A percentile compares a stretch with the other conserved stretches of the same genome.
These are phyloP conservation scores for Cordyceps militaris DNA, from an alignment of 2,329 filamentous ascomycete species.

Conservation along the genomic window DNA sequence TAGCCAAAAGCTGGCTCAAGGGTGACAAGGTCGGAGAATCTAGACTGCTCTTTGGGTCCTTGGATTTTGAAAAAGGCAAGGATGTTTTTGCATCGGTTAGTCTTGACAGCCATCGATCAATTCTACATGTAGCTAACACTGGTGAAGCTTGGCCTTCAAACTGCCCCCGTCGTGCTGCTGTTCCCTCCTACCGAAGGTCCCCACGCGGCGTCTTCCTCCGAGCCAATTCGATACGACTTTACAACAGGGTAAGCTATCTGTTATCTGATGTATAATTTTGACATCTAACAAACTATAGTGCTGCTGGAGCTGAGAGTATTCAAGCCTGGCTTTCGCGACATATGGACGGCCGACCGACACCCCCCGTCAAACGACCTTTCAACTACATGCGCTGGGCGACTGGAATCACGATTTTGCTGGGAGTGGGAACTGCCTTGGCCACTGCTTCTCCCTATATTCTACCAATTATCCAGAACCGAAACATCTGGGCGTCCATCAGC, in stretches of 20 bases:
- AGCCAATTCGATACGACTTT: slow-evolving; percentile 80
- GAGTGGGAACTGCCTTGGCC: slow-evolving; percentile 58
- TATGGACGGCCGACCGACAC: slow-evolving; percentile 70
- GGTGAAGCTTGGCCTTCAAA: slow-evolving; percentile 78
- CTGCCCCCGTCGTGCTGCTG: slow-evolving; percentile 80
- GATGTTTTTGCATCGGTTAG: slow-evolving; percentile 78
- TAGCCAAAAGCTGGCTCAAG: slow-evolving; percentile 79
- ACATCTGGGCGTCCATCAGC: slow-evolving; percentile 86
- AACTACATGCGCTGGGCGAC: slow-evolving; percentile 75
- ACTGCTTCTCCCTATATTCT: slow-evolving; percentile 72
- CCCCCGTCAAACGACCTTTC: slow-evolving; percentile 72
- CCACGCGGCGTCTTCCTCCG: slow-evolving; percentile 60
- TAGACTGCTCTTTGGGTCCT: slow-evolving; percentile 68
- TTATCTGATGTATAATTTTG: background rate
- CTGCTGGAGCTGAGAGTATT: slow-evolving; percentile 68
- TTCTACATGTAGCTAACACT: background rate
- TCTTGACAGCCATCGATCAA: background rate
- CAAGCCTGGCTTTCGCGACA: slow-evolving; percentile 74
- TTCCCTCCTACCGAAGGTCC: slow-evolving; percentile 82
- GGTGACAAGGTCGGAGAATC: slow-evolving; percentile 71
- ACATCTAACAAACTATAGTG: slow-evolving; percentile 37
- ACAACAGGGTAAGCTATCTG: slow-evolving; percentile 56
- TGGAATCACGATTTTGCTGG: slow-evolving; percentile 61
- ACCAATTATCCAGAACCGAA: slow-evolving; percentile 80
- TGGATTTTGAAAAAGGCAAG: slow-evolving; percentile 84